These are phyloP conservation scores for Fusarium sp. DNA, from an alignment of 2,329 filamentous ascomycete species.

Conservation along the genomic window DNA sequence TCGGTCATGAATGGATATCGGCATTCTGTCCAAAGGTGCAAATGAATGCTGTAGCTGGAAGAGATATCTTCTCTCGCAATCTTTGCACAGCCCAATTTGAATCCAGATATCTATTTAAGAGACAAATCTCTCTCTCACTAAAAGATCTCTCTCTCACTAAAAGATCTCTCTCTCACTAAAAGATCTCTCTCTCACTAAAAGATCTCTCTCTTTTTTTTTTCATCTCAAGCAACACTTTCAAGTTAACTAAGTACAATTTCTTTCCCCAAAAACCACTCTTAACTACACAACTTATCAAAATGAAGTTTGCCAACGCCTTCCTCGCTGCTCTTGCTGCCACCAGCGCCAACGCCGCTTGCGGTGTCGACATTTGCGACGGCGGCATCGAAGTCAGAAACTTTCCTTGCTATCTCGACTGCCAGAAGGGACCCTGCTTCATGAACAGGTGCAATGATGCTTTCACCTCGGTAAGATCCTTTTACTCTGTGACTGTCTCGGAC, in stretches of 20 bases:
- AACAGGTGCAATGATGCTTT: not conserved
- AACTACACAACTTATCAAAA: not conserved
- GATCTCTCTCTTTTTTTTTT: not conserved
- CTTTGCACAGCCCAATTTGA: not conserved
- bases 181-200: too few relatives aligned
- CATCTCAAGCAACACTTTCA: not conserved
- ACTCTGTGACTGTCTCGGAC: accelerated
- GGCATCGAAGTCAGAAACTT: not conserved
- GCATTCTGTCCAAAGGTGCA: not conserved
- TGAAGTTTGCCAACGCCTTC: not conserved
- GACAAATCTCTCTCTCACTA: too few relatives aligned
- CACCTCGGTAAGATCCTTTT: not conserved
- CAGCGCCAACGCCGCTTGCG: not conserved
- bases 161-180: too few relatives aligned
- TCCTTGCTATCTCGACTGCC: not conserved
- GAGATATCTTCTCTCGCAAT: not conserved
- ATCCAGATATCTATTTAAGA: not conserved
- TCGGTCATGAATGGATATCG: not conserved
- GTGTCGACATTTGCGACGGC: not conserved
- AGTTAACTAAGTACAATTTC: not conserved
- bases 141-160: too few relatives aligned
- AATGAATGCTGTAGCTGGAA: not conserved
- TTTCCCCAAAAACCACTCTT: not conserved
- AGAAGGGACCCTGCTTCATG: not conserved
- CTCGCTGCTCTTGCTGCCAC: not conserved